These are phyloP conservation scores for Lepidium sativum DNA, from an alignment of 345 rosid genomes.

Conservation along the genomic window DNA sequence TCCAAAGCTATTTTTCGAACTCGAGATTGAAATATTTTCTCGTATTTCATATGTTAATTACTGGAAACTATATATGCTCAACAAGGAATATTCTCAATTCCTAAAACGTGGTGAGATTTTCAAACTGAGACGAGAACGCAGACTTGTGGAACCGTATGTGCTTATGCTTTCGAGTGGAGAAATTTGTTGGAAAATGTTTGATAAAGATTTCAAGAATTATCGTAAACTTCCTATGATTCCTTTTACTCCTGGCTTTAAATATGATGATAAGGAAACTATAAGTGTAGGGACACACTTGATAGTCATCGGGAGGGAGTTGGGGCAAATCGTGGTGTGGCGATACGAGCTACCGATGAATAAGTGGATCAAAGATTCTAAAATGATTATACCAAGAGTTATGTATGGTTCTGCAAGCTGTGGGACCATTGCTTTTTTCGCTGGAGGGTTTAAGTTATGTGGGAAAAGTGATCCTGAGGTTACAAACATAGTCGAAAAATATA, in stretches of 20 bases:
- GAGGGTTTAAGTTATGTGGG: neutral
- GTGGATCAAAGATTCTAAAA: neutral
- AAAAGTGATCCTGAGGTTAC: neutral
- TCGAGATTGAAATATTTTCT: neutral
- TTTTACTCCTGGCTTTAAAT: constrained; percentile 40
- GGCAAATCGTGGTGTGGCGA: neutral
- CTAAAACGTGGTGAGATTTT: neutral
- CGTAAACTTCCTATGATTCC: constrained; percentile 55
- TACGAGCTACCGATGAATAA: neutral
- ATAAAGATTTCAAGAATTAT: constrained; percentile 30
- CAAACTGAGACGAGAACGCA: neutral
- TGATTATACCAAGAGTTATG: neutral
- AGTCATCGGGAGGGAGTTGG: neutral
- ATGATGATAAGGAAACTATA: constrained; percentile 58
- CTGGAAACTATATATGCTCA: neutral
- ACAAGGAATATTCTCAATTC: neutral
- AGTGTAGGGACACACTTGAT: constrained; percentile 48
- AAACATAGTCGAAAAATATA: neutral
- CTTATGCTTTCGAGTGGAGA: neutral
- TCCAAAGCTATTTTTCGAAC: neutral
- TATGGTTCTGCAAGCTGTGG: neutral
- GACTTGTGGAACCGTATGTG: neutral
- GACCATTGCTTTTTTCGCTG: neutral
- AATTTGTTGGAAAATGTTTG: neutral
- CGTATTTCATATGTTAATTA: neutral